Base-by-base conservation (phyloP, 2,329 filamentous ascomycete species). In the Venturia oleaginea region DNA sequence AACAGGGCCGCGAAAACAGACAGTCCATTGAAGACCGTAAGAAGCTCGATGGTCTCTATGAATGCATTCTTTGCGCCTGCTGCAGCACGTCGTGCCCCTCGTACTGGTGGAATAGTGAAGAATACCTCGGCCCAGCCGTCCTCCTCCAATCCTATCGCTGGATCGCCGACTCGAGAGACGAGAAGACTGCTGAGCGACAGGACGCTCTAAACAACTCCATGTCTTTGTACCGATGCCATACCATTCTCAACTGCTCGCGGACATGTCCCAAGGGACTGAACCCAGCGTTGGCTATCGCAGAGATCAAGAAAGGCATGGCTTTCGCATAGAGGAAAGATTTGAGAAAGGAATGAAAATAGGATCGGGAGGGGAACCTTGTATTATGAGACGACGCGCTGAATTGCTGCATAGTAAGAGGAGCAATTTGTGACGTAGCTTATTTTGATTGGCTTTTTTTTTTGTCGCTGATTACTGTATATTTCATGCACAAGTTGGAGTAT, bases 41-140 rank as follows among this genome's bases (percentile, higher is more conserved):
- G 81, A 99, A 96, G 87, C 88, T 99, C 64, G 94, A 97, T 76
- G 94, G 94, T 69, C 86, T 97, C 37, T 97, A 99, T 83, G 94
- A 99, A 81, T 99, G 94, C 81, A 97, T 99, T 78, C 88, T 99
- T 66, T 99, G 94, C 83, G 93, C 93, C 71, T 99, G 94, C 87
- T 99, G 94, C 87, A 94, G 90, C 70, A 99, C 94, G 27, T 96
- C 93, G 59, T 99, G 94, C 84, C 94, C 94, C n/a, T 97, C 92
- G 22, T 99, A 99, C 84, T 99, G 94, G 94, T 99, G 94, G 94
- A 99, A 99, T 83, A 87, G 89, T 71, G 92, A 97, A 80, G 92
- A 97, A 79, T 99, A 99, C 82, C 90, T 99, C 61, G 94, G 94
- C 68, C 94, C 94, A 66, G 94, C 94, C 70, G 91, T 99, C 67